These are phyloP conservation scores for Penicillium sp. DNA, from an alignment of 2,329 filamentous ascomycete species.

Conservation along the genomic window DNA sequence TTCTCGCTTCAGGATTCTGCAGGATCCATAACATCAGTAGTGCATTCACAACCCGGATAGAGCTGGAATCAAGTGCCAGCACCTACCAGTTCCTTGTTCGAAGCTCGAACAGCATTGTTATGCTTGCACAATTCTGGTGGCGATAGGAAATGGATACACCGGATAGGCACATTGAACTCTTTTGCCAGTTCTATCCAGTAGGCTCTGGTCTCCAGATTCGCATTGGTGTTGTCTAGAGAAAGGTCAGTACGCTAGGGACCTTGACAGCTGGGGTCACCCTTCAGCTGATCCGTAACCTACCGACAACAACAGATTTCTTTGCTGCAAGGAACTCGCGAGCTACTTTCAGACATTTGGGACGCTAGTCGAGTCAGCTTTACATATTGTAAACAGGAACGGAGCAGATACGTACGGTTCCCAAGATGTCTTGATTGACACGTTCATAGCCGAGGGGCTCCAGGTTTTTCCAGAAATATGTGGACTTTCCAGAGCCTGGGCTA, in stretches of 20 bases:
- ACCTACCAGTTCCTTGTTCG: conserved; percentile 53
- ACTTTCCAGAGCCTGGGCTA: conserved; percentile 88
- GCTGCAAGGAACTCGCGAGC: conserved; percentile 67
- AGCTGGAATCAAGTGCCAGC: not conserved
- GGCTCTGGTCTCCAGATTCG: conserved; percentile 74
- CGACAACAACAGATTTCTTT: conserved; percentile 73
- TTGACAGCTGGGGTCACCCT: not conserved
- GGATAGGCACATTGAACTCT: conserved; percentile 72
- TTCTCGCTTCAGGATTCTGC: conserved; percentile 77
- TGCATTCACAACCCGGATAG: not conserved
- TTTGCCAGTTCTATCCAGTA: conserved; percentile 77
- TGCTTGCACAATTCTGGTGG: conserved; percentile 73
- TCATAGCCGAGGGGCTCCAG: conserved; percentile 78
- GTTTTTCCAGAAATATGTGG: conserved; percentile 81
- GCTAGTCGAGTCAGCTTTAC: conserved; percentile 40
- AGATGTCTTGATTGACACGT: conserved; percentile 85
- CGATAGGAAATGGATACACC: conserved; percentile 84
- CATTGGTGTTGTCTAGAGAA: conserved; percentile 89
- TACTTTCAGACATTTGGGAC: conserved; percentile 69
- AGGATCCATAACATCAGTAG: not conserved
- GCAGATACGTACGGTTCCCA: conserved; percentile 65
- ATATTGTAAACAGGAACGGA: not conserved
- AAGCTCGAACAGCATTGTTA: conserved; percentile 80
- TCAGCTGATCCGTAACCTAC: conserved; percentile 55
- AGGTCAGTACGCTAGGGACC: not conserved